Conservation (phyloP, 306 rosid genomes). For the Cucumis sativus region Cucumber_9930_V3 NC_026661.2:2810501-2811000, state of each 20-base stretch:
- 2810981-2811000: constrained; percentile 33
- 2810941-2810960: not conserved
- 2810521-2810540: not conserved
- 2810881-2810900: not conserved
- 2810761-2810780: not conserved
- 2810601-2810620: too few species aligned
- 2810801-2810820: too few species aligned
- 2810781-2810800: not conserved
- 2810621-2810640: too few species aligned
- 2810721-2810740: not conserved
- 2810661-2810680: too few species aligned
- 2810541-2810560: too few species aligned
- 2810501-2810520: not conserved
- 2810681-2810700: too few species aligned
- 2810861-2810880: not conserved
- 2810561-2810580: too few species aligned
- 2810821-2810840: not conserved
- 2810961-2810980: not conserved
- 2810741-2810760: too few species aligned
- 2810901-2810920: not conserved
- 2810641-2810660: too few species aligned
- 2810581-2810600: too few species aligned
- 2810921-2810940: not conserved
- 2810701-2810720: too few species aligned
- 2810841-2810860: too few species aligned